phyloP scores from a whole-genome alignment of 148 eudicot species.

The Chenopodium quinoa region DNA sequence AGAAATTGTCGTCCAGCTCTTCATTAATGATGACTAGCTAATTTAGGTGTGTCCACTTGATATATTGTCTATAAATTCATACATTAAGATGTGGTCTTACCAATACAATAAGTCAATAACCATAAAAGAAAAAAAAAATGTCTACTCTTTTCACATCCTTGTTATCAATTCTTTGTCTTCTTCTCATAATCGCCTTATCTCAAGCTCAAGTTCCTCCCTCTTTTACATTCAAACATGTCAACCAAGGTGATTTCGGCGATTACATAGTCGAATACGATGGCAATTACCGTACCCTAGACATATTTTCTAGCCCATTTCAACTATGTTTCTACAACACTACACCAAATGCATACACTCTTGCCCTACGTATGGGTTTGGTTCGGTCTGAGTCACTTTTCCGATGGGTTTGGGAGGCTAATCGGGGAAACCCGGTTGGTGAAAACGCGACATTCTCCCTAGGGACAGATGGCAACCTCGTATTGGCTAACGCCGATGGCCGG shows the following conservation, averaged over 20 bases:
- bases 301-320: slow-evolving; percentile 30
- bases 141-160: slow-evolving; percentile 1
- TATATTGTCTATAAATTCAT: neutral
- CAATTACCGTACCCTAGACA: slow-evolving; percentile 19
- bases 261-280: slow-evolving; percentile 46
- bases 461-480: slow-evolving; percentile 31
- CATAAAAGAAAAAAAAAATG: neutral
- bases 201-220: slow-evolving; percentile 27
- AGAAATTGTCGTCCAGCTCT: too few species aligned
- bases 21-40: neutral
- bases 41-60: neutral
- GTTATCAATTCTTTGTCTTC: neutral
- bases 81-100: neutral
- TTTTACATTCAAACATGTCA: slow-evolving; percentile 47
- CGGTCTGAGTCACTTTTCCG: slow-evolving; percentile 32
- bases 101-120: neutral
- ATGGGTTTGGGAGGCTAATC: slow-evolving; percentile 49
- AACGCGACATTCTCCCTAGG: slow-evolving; percentile 30
- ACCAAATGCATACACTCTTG: slow-evolving; percentile 38
- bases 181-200: neutral
- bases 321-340: slow-evolving; percentile 44
- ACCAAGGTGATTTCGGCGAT: slow-evolving; percentile 54
- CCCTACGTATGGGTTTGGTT: slow-evolving; percentile 28
- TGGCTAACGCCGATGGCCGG: slow-evolving; percentile 34
- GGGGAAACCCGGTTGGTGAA: slow-evolving; percentile 36